Conservation (phyloP, 2,329 filamentous ascomycete genomes). For the Magnaporthiopsis incrustans region DNA sequence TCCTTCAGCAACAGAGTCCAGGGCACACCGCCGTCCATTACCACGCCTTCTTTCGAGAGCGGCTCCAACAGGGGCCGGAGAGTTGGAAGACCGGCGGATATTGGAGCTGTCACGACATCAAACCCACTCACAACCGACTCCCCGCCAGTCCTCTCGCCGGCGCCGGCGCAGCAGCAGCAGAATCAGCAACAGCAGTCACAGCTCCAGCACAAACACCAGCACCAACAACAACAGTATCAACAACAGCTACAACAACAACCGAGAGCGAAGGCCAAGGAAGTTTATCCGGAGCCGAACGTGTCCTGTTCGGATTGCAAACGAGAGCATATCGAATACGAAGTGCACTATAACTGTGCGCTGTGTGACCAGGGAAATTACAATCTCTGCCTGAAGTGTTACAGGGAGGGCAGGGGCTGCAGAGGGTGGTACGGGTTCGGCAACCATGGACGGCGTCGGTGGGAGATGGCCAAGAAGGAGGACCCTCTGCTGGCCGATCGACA, state of each 20-base stretch:
- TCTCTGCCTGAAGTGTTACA: constrained; percentile 76
- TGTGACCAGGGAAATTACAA: constrained; percentile 69
- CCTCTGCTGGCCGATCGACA: constrained; percentile 42
- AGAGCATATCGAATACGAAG: constrained; percentile 69
- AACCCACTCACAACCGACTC: constrained; percentile 4
- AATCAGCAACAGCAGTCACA: not conserved
- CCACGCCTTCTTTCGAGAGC: constrained; percentile 2
- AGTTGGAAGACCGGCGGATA: constrained; percentile 1
- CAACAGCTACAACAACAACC: not conserved
- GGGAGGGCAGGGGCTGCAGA: constrained; percentile 65
- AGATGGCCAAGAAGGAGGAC: constrained; percentile 33
- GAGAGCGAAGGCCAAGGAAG: constrained; percentile 27
- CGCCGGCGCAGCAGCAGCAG: constrained; percentile 3
- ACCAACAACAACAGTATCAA: constrained; percentile 29
- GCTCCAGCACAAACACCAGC: not conserved
- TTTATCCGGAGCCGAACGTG: constrained; percentile 64
- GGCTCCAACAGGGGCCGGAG: not conserved
- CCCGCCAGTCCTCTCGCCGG: constrained; percentile 6
- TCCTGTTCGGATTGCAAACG: constrained; percentile 64
- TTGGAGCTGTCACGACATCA: not conserved
- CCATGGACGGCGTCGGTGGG: constrained; percentile 60
- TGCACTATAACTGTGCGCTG: constrained; percentile 73
- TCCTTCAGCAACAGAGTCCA: constrained; percentile 27
- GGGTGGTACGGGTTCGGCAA: constrained; percentile 87
- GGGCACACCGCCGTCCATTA: constrained; percentile 7